phyloP scores from a whole-genome alignment of 2,329 filamentous ascomycete species.

The Alternaria dauci region DNA sequence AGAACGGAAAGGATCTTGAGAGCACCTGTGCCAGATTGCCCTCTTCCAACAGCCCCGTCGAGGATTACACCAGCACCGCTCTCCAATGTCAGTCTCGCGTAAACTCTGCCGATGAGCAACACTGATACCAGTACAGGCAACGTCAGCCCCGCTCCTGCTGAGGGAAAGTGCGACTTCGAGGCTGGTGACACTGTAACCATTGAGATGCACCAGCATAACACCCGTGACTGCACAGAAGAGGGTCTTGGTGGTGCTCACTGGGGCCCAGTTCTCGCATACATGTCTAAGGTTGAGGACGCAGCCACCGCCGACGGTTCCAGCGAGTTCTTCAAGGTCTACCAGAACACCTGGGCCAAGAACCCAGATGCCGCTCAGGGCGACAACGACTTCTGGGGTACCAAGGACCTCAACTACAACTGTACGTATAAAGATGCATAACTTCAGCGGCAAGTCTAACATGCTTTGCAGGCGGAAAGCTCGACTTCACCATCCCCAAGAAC shows the following conservation, averaged over 20 bases:
- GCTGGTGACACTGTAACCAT: conserved; percentile 42
- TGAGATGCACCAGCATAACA: conserved; percentile 43
- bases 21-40: conserved; percentile 41
- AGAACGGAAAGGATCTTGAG: conserved; percentile 42
- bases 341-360: conserved; percentile 50
- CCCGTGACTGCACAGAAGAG: conserved; percentile 33
- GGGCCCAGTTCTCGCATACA: conserved; percentile 64
- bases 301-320: conserved; percentile 56
- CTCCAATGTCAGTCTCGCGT: conserved; percentile 29
- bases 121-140: conserved; percentile 24
- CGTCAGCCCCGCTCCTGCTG: conserved; percentile 35
- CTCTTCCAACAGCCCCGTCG: conserved; percentile 39
- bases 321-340: conserved; percentile 60
- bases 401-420: conserved; percentile 54
- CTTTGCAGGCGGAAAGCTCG: conserved; percentile 30
- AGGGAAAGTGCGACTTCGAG: conserved; percentile 37
- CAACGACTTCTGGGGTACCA: conserved; percentile 52
- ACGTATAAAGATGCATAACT: background rate
- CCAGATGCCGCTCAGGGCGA: conserved; percentile 51
- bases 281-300: conserved; percentile 53
- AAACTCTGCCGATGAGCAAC: background rate
- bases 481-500: conserved; percentile 50
- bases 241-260: conserved; percentile 54
- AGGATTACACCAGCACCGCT: conserved; percentile 43
- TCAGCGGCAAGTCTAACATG: background rate